A percentile compares a stretch with the other conserved stretches of the same genome.
These are phyloP conservation scores for Helminthosporium solani DNA, from an alignment of 2,329 filamentous ascomycete species.

Conservation along the genomic window DNA sequence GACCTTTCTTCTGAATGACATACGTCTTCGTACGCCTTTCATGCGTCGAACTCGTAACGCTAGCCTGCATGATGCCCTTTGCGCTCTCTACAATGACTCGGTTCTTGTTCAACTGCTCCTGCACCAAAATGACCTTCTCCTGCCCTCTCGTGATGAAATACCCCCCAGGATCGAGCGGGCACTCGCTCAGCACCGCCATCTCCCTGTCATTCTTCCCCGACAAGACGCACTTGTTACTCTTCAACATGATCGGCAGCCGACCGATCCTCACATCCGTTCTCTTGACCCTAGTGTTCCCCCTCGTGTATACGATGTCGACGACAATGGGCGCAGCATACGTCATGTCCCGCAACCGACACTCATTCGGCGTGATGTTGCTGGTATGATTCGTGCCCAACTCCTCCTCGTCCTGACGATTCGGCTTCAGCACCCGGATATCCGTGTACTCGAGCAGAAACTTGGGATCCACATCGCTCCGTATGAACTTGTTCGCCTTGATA, in stretches of 20 bases:
- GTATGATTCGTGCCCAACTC: conserved; percentile 54
- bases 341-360: conserved; percentile 93
- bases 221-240: conserved; percentile 89
- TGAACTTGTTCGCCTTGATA: conserved; percentile 82
- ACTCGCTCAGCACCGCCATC: conserved; percentile 93
- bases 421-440: conserved; percentile 82
- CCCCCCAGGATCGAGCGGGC: conserved; percentile 90
- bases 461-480: conserved; percentile 88
- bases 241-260: conserved; percentile 93
- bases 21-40: conserved; percentile 98
- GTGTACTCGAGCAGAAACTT: conserved; percentile 90
- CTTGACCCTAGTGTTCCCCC: conserved; percentile 74
- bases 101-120: conserved; percentile 99
- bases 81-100: conserved; percentile 96
- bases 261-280: conserved; percentile 77
- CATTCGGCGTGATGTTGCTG: conserved; percentile 79
- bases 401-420: conserved; percentile 75
- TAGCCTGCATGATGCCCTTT: conserved; percentile 91
- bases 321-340: conserved; percentile 96
- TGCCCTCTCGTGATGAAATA: conserved; percentile 98
- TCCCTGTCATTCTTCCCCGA: conserved; percentile 78
- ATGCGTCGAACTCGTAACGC: conserved; percentile 89
- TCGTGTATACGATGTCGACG: conserved; percentile 87
- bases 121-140: conserved; percentile 97
- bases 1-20: conserved; percentile 89